A percentile compares a stretch with the other conserved stretches of the same genome.
Evolutionary conservation across 2,329 filamentous ascomycete species (phyloP).

Genomic region (Botrytis porri): DNA sequence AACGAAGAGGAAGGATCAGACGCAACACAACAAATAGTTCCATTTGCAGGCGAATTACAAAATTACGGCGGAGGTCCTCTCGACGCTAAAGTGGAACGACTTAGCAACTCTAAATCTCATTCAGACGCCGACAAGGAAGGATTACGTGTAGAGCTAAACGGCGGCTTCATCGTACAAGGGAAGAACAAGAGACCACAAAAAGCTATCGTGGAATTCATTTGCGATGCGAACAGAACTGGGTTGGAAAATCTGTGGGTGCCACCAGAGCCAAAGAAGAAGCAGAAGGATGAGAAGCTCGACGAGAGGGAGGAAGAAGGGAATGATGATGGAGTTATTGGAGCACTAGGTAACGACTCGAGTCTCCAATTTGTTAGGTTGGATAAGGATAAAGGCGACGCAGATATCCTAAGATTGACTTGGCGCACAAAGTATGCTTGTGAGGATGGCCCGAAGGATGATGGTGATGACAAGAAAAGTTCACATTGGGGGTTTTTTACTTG

Average conservation of each 20-base stretch:
- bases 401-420: conserved; percentile 77
- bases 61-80: conserved; percentile 56
- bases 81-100: conserved; percentile 62
- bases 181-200: conserved; percentile 59
- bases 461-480: conserved; percentile 44
- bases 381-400: conserved; percentile 53
- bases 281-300: conserved; percentile 37
- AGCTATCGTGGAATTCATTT: conserved; percentile 82
- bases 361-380: conserved; percentile 76
- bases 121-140: conserved; percentile 69
- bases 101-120: conserved; percentile 63
- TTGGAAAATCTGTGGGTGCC: conserved; percentile 66
- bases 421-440: conserved; percentile 84
- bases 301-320: conserved; percentile 38
- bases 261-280: conserved; percentile 43
- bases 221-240: conserved; percentile 69
- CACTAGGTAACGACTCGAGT: conserved; percentile 50
- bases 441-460: conserved; percentile 44
- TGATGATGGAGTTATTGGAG: conserved; percentile 36
- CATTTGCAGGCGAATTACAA: conserved; percentile 71
- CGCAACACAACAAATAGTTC: conserved; percentile 56
- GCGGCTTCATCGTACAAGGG: conserved; percentile 53
- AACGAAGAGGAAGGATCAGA: conserved; percentile 48
- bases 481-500: conserved; percentile 97
- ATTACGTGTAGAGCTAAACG: conserved; percentile 63